A percentile compares a stretch with the other conserved stretches of the same genome.
These are phyloP conservation scores for Epichloe uncinata DNA, from an alignment of 2,329 filamentous ascomycete genomes.

Conservation along the genomic window DNA sequence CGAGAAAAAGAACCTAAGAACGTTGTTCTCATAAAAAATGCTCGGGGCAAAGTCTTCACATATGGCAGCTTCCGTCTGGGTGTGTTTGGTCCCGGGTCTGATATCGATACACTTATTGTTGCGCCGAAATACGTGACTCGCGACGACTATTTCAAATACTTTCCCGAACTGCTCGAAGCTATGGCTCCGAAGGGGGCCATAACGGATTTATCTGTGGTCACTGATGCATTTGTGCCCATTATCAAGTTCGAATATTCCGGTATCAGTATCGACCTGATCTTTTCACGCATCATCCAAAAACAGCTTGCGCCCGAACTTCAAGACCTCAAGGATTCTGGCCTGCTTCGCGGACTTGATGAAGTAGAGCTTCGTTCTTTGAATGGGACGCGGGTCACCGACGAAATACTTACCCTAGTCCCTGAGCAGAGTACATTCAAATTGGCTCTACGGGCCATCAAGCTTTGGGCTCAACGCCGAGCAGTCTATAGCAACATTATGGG, in stretches of 20 bases:
- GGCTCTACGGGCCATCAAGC: constrained; percentile 81
- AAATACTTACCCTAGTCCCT: constrained; percentile 79
- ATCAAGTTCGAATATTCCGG: constrained; percentile 89
- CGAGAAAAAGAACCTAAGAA: constrained; percentile 58
- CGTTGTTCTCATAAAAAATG: constrained; percentile 63
- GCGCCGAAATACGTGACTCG: constrained; percentile 79
- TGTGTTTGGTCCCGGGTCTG: constrained; percentile 87
- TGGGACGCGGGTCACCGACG: constrained; percentile 85
- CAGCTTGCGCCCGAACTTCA: constrained; percentile 55
- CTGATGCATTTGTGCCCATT: constrained; percentile 87
- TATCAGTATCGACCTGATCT: constrained; percentile 92
- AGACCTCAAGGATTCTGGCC: constrained; percentile 67
- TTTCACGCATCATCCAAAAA: constrained; percentile 59
- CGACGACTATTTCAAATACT: constrained; percentile 84
- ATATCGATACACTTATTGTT: constrained; percentile 93
- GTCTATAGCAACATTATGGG: constrained; percentile 96
- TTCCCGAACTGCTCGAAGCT: constrained; percentile 64
- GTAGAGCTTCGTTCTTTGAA: constrained; percentile 81
- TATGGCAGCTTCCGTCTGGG: constrained; percentile 93
- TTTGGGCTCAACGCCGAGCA: constrained; percentile 86
- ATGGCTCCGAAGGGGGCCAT: constrained; percentile 70
- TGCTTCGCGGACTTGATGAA: constrained; percentile 78
- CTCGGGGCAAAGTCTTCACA: constrained; percentile 86
- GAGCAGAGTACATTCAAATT: constrained; percentile 82
- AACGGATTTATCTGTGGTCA: constrained; percentile 71